Evolutionary conservation across 805 yeast species (phyloP).

Genomic region (Kazachstania africana): DNA sequence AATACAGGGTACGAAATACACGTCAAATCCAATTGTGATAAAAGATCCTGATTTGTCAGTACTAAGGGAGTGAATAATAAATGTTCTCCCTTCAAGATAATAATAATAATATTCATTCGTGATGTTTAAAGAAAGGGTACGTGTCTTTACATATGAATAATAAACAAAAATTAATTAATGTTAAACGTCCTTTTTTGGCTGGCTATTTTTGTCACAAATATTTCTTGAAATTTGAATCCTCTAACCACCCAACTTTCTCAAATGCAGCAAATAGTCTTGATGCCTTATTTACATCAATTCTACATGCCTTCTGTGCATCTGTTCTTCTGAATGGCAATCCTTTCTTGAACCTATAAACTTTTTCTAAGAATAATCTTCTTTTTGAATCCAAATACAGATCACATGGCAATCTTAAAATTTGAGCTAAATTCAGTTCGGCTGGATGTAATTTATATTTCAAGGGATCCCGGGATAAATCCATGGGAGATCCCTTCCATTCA

Average conservation of each 20-base stretch:
- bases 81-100: no score
- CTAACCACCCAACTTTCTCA: constrained; percentile 86
- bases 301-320: constrained; percentile 95
- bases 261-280: constrained; percentile 82
- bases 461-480: constrained; percentile 79
- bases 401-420: constrained; percentile 80
- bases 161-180: no score
- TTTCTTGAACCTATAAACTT: constrained; percentile 59
- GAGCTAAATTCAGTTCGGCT: constrained; percentile 78
- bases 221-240: constrained; percentile 55
- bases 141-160: no score
- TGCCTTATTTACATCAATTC: constrained; percentile 94
- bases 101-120: no score
- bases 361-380: constrained; percentile 79
- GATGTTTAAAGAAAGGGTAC: no score
- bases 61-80: no score
- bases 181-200: no score
- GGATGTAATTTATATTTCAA: constrained; percentile 68
- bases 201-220: constrained; percentile 23
- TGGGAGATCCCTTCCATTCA: constrained; percentile 98
- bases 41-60: constrained; percentile 1
- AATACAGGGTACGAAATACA: not conserved
- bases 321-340: constrained; percentile 86
- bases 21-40: not conserved
- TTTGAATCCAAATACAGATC: constrained; percentile 72